Conservation (phyloP, 345 rosid genomes). For the Hevea brasiliensis region DNA sequence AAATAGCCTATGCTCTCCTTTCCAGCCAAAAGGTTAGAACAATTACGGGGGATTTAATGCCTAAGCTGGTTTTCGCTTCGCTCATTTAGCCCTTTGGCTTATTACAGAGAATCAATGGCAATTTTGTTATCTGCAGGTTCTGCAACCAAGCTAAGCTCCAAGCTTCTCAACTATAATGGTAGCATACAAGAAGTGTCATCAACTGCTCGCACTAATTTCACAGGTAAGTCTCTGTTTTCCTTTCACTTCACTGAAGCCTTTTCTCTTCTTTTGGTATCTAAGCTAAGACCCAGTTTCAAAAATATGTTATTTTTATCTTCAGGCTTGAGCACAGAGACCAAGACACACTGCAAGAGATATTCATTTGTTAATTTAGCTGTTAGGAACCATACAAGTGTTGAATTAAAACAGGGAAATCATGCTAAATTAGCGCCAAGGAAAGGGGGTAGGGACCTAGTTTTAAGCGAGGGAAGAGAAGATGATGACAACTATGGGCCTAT, state of each 20-base stretch:
- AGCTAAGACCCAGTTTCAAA: conserved; percentile 1
- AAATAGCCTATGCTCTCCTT: too few relatives aligned
- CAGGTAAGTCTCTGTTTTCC: conserved; percentile 29
- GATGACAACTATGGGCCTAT: conserved; percentile 70
- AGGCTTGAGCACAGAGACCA: conserved; percentile 25
- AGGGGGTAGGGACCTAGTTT: conserved; percentile 26
- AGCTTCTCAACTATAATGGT: conserved; percentile 1
- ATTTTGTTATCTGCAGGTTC: conserved; percentile 29
- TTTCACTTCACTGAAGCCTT: background rate
- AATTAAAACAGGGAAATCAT: conserved; percentile 31
- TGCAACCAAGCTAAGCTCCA: conserved; percentile 22
- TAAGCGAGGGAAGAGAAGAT: conserved; percentile 83
- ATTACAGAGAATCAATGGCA: conserved; percentile 32
- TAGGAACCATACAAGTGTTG: conserved; percentile 40
- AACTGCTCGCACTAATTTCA: conserved; percentile 3
- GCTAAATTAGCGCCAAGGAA: conserved; percentile 45
- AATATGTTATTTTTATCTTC: conserved; percentile 8
- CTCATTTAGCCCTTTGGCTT: background rate
- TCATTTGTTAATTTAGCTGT: conserved; percentile 42
- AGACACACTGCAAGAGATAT: conserved; percentile 23
- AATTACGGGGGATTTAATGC: too few relatives aligned
- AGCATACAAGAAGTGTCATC: conserved; percentile 5
- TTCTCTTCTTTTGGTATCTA: background rate
- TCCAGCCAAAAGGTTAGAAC: too few relatives aligned
- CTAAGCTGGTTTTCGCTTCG: background rate